Evolutionary conservation across 176 grass and related monocot genomes (phyloP), one percentile per base, ranked within the genome.

Genomic region (Raddia guianensis): DNA sequence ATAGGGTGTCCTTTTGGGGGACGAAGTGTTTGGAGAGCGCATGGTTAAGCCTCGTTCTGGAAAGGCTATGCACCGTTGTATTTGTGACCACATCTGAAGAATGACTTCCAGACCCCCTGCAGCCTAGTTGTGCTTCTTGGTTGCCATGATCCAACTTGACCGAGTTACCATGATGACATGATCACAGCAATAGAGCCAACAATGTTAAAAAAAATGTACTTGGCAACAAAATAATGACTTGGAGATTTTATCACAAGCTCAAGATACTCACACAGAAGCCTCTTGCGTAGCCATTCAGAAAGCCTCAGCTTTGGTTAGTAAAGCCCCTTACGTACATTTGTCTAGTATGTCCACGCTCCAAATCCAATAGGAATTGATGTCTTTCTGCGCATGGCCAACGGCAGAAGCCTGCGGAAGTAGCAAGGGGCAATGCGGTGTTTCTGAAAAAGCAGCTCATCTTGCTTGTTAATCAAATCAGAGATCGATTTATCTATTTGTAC

Each of bases 401-500:
- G 54, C 63, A 80, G 35, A 56, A 89, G 72, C 76, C 46, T 47
- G 46, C 1, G 6, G 8, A 82, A 74, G 21, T 79, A 82, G 78
- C 18, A 68, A 78, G 82, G 73, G 15, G 43, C 9, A 73, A 12
- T 78, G 44, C 12, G 0, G 34, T 15, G 18, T 49, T 58, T 70
- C 33, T 85, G 2, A 82, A 73, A 89, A 85, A 63, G 21, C 52
- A 72, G 8, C 11, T 52, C 72, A 60, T 75, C 49, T 89, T 74
- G 60, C 74, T 49, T 68, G 61, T 62, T 75, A 66, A 55, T 82
- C 77, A 85, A 77, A 86, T 11, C 15, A 82, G 74, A 51, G 66
- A 82, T 77, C 51, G 33, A 45, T 73, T 86, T 67, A 43, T 46
- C 27, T 72, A 77, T 72, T 66, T 86, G 42, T 60, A 44, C 16